Conservation (phyloP, 805 yeast genomes). For the Myxozyma udenii region DNA sequence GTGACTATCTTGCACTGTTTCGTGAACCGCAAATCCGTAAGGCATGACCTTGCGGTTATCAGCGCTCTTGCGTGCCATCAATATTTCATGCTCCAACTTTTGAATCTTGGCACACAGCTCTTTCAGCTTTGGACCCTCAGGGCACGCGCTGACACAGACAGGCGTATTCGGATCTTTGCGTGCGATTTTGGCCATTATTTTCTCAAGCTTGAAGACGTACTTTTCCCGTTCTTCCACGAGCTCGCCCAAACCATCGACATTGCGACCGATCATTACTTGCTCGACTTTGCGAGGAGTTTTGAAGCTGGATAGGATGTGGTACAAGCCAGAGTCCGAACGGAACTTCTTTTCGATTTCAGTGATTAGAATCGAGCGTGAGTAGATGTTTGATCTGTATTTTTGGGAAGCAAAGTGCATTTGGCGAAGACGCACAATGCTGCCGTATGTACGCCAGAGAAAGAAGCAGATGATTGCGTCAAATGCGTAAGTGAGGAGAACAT, state of each 20-base stretch:
- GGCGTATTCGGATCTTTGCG: background rate
- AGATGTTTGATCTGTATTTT: constrained; percentile 32
- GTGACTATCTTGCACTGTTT: constrained; percentile 32
- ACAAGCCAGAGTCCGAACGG: constrained; percentile 34
- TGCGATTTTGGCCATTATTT: constrained; percentile 30
- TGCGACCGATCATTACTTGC: constrained; percentile 36
- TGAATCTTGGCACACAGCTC: constrained; percentile 26
- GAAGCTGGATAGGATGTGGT: background rate
- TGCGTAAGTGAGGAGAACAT: constrained; percentile 38
- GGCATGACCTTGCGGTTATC: constrained; percentile 30
- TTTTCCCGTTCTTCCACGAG: constrained; percentile 33
- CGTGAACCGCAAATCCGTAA: constrained; percentile 40
- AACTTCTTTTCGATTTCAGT: constrained; percentile 35
- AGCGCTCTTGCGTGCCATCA: constrained; percentile 28
- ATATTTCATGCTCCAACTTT: constrained; percentile 31
- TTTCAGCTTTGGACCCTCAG: constrained; percentile 27
- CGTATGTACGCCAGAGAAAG: constrained; percentile 35
- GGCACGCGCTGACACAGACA: constrained; percentile 21
- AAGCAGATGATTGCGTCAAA: constrained; percentile 33
- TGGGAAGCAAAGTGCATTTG: constrained; percentile 28
- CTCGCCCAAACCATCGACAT: constrained; percentile 32
- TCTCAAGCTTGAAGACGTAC: constrained; percentile 34
- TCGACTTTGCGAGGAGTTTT: constrained; percentile 10
- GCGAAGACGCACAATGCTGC: constrained; percentile 33
- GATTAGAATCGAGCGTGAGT: constrained; percentile 37